Percentiles rank a stretch among this genome's conserved stretches.
phyloP scores from a whole-genome alignment of 768 basidiomycete genomes.

The Lanmaoa pseudosensibilis region DNA sequence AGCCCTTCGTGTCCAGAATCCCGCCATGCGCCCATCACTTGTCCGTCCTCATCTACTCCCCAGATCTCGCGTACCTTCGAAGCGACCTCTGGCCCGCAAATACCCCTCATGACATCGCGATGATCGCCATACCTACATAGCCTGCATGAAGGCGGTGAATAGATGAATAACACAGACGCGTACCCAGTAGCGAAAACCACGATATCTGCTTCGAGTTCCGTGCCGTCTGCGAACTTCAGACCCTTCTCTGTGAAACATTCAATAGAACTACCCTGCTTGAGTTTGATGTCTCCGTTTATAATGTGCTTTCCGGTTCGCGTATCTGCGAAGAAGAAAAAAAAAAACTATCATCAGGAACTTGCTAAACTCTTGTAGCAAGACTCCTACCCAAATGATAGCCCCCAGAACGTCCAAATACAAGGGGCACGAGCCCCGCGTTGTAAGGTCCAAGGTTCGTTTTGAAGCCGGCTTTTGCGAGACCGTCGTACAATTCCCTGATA shows the following conservation, averaged over 20 bases:
- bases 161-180: not conserved
- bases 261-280: slow-evolving; percentile 39
- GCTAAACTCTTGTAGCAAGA: not conserved
- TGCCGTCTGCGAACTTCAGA: slow-evolving; percentile 22
- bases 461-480: slow-evolving; percentile 34
- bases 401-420: slow-evolving; percentile 27
- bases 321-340: slow-evolving; percentile 6
- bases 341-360: not conserved
- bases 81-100: slow-evolving; percentile 47
- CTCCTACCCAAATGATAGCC: slow-evolving; percentile 32
- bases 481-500: slow-evolving; percentile 33
- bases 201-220: slow-evolving; percentile 21
- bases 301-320: slow-evolving; percentile 40
- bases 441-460: slow-evolving; percentile 30
- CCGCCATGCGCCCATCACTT: slow-evolving; percentile 40
- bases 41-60: slow-evolving; percentile 61
- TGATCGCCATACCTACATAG: slow-evolving; percentile 43
- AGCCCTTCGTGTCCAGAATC: slow-evolving; percentile 32
- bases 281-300: slow-evolving; percentile 43
- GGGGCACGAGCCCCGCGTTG: slow-evolving; percentile 31
- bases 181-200: slow-evolving; percentile 25
- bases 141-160: not conserved
- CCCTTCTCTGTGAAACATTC: slow-evolving; percentile 24
- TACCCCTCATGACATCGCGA: slow-evolving; percentile 34
- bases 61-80: slow-evolving; percentile 48